Conservation (phyloP, 2,329 filamentous ascomycete genomes). For the Elsinoe batatas region DNA sequence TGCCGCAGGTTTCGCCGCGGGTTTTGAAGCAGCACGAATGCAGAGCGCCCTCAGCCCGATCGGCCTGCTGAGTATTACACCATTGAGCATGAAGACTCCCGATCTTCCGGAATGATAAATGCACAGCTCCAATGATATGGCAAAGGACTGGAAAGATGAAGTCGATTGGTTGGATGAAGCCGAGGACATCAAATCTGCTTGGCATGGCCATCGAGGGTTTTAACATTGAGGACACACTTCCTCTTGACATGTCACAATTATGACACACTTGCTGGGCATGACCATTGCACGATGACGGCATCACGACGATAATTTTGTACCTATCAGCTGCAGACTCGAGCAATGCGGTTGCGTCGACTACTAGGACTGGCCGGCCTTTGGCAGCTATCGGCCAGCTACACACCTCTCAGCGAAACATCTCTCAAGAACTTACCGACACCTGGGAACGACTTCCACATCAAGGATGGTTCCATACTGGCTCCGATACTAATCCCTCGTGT, state of each 20-base stretch:
- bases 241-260: background rate
- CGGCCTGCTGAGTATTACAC: background rate
- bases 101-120: background rate
- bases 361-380: constrained; percentile 24
- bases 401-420: constrained; percentile 61
- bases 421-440: constrained; percentile 63
- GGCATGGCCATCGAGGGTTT: background rate
- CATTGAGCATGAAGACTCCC: background rate
- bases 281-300: too few species aligned
- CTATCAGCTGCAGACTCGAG: background rate
- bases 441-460: constrained; percentile 60
- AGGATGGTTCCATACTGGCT: constrained; percentile 63
- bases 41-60: background rate
- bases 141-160: background rate
- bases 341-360: constrained; percentile 21
- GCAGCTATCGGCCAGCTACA: constrained; percentile 39
- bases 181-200: background rate
- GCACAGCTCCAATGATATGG: background rate
- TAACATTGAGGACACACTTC: background rate
- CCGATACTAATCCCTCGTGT: constrained; percentile 84
- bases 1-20: background rate
- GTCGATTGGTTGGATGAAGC: background rate
- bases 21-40: background rate
- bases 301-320: too few species aligned
- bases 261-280: too few species aligned